These are phyloP conservation scores for Suhomyces anneliseae DNA, from an alignment of 1,139 yeast species.

Conservation along the genomic window DNA sequence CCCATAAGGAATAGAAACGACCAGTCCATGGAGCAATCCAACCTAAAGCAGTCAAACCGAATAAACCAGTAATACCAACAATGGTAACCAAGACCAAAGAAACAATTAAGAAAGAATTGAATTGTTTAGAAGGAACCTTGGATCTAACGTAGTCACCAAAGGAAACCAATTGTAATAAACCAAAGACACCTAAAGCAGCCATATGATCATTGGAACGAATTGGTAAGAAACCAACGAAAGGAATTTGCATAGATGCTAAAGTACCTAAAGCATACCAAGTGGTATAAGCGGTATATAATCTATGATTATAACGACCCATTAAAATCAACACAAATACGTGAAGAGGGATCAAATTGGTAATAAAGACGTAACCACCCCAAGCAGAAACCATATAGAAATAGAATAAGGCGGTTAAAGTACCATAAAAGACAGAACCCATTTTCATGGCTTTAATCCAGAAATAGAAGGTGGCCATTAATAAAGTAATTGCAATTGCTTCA, in stretches of 20 bases:
- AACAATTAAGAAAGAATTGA: constrained; percentile 67
- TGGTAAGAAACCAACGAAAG: constrained; percentile 96
- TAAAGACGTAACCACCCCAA: constrained; percentile 99
- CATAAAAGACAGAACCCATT: constrained; percentile 84
- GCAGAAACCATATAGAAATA: constrained; percentile 99
- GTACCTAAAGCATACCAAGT: constrained; percentile 98
- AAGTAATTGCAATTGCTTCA: constrained; percentile 97
- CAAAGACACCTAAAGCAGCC: constrained; percentile 98
- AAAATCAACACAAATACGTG: constrained; percentile 87
- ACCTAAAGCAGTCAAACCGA: constrained; percentile 83
- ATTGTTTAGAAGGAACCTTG: constrained; percentile 71
- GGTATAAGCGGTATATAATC: constrained; percentile 85
- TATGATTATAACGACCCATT: constrained; percentile 91
- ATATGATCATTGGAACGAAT: constrained; percentile 97
- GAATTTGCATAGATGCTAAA: constrained; percentile 97
- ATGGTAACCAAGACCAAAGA: constrained; percentile 55
- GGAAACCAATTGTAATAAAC: constrained; percentile 87
- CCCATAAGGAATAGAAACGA: constrained; percentile 98
- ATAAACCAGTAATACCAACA: constrained; percentile 69
- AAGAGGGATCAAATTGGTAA: constrained; percentile 94
- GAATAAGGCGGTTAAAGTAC: constrained; percentile 78
- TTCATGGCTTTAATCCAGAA: constrained; percentile 95
- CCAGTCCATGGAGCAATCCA: constrained; percentile 99
- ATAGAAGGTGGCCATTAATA: constrained; percentile 92
- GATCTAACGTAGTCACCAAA: constrained; percentile 80